A percentile compares a stretch with the other conserved stretches of the same genome.
phyloP scores from a whole-genome alignment of 768 basidiomycete species.

The Boletus rubescentipes region DNA sequence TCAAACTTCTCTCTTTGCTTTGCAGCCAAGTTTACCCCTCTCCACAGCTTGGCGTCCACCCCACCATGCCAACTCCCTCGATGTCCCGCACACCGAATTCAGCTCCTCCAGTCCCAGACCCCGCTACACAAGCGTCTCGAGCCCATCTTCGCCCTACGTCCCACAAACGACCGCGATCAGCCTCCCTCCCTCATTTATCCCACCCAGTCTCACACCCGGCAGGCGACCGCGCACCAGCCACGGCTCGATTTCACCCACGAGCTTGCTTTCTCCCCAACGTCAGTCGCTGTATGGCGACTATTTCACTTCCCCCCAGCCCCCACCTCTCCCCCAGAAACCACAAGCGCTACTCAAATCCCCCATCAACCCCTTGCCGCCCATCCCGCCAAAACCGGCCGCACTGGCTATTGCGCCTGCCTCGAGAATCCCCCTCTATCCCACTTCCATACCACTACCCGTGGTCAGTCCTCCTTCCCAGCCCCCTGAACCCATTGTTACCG shows the following conservation, averaged over 20 bases:
- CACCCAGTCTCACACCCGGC: conserved; percentile 27
- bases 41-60: conserved; percentile 21
- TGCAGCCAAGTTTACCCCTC: conserved; percentile 3
- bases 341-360: conserved; percentile 27
- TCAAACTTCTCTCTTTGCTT: not conserved
- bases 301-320: conserved; percentile 19
- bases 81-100: conserved; percentile 12
- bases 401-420: conserved; percentile 12
- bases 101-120: conserved; percentile 15
- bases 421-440: conserved; percentile 35
- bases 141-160: not conserved
- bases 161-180: not conserved
- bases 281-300: conserved; percentile 31
- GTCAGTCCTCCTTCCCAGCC: conserved; percentile 7
- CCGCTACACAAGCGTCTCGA: conserved; percentile 22
- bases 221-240: conserved; percentile 11
- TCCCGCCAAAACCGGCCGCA: conserved; percentile 41
- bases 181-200: conserved; percentile 15
- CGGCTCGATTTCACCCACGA: conserved; percentile 1
- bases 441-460: conserved; percentile 27
- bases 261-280: conserved; percentile 9
- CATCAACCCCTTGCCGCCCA: conserved; percentile 37
- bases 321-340: conserved; percentile 33
- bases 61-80: conserved; percentile 22
- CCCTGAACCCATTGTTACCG: conserved; percentile 1